phyloP scores from a whole-genome alignment of 805 yeast species.

The Peterozyma xylosa region DNA sequence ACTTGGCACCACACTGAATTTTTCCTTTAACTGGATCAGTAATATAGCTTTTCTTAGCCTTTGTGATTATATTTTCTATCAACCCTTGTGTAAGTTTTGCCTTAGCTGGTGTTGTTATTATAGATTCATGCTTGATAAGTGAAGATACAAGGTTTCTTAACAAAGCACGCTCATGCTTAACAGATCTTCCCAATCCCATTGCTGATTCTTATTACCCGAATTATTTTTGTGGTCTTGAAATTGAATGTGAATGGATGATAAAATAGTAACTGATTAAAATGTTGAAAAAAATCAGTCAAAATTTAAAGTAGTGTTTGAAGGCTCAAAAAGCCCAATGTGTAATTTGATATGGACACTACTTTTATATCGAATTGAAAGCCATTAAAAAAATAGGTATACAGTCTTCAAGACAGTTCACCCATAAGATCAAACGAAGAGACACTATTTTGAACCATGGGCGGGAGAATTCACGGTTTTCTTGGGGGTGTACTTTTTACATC shows the following conservation, averaged over 20 bases:
- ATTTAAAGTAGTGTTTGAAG: neutral
- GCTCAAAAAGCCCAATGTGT: neutral
- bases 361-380: neutral
- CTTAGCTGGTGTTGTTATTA: conserved; percentile 67
- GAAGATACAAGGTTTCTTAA: conserved; percentile 62
- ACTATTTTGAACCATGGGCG: conserved; percentile 21
- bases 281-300: neutral
- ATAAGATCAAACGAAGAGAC: neutral
- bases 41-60: conserved; percentile 33
- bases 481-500: conserved; percentile 59
- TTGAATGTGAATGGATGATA: neutral
- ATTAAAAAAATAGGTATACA: neutral
- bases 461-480: conserved; percentile 47
- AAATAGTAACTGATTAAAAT: neutral
- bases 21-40: conserved; percentile 15
- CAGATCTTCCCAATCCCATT: conserved; percentile 15
- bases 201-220: conserved; percentile 9
- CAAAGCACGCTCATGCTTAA: conserved; percentile 43
- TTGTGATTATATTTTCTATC: conserved; percentile 57
- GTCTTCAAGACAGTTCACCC: neutral
- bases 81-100: conserved; percentile 62
- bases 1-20: conserved; percentile 23
- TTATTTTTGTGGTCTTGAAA: neutral
- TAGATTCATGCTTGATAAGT: conserved; percentile 60
- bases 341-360: neutral